Base-by-base conservation (phyloP, 495 filamentous ascomycete genomes). In the Aspergillus heteromorphus region DNA sequence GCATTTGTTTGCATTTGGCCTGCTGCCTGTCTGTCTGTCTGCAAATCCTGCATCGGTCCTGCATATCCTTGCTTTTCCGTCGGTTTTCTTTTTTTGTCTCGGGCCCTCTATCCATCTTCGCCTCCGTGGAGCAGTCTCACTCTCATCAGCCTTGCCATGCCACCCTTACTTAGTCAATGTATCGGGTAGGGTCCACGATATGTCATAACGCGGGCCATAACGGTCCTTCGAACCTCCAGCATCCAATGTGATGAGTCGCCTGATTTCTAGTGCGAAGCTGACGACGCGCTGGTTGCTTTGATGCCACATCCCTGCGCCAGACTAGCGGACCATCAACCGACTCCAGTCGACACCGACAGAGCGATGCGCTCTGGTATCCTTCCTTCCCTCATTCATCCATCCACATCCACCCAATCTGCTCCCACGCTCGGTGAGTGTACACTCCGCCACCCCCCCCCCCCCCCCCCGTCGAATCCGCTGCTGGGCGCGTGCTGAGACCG, bases 401-500 rank as follows among this genome's bases (percentile, higher is more conserved):
- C 41, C n/a, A 20, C 40, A 21, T 42, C 41, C n/a, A 20, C 45
- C 56, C 41, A 41, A 43, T 42, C 16, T 10, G 11, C 5, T 43
- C 51, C 40, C 49, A 50, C 40, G 25, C 31, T 38, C 49, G 25
- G 40, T 54, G 19, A 49, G 47, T 49, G 25, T 29, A 49, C 55
- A n/a, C n/a, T n/a, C n/a, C n/a, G n/a, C n/a, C n/a, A n/a, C n/a
- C n/a, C n/a, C n/a, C n/a, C n/a, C n/a, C n/a, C n/a, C n/a, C 49
- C 55, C 43, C 25, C 50, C n/a, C 47, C 21, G 36, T 48, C 34
- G 20, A 40, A 49, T 36, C 51, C 43, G 38, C 34, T 14, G 18
- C 40, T 48, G 47, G 45, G 57, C 57, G 57, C 53, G 51, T 59
- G 49, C 57, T 59, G 49, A 59, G 49, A 55, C 51, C 18, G 48